phyloP scores from a whole-genome alignment of 768 basidiomycete species.

The Macrocybe gigantea region DNA sequence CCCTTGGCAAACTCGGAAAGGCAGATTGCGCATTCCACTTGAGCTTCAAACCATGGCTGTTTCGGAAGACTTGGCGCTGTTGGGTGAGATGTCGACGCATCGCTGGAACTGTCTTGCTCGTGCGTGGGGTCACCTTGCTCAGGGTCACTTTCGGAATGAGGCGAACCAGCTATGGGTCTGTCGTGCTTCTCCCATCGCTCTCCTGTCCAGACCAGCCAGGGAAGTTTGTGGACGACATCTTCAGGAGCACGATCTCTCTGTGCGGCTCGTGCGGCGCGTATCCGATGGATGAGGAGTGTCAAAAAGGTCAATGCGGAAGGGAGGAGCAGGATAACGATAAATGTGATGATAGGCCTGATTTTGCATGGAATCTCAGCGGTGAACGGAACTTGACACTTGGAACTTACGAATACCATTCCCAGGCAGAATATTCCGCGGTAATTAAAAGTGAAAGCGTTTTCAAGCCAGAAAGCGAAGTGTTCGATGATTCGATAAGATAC shows the following conservation, averaged over 20 bases:
- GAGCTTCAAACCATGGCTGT: conserved; percentile 74
- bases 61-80: conserved; percentile 16
- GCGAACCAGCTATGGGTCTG: conserved; percentile 20
- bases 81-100: conserved; percentile 37
- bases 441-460: conserved; percentile 72
- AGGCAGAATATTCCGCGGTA: conserved; percentile 73
- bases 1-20: conserved; percentile 81
- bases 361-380: conserved; percentile 7
- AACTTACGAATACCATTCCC: conserved; percentile 91
- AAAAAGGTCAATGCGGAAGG: conserved; percentile 86
- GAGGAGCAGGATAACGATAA: conserved; percentile 82
- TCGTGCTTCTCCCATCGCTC: conserved; percentile 74
- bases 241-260: conserved; percentile 82
- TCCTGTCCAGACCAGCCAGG: conserved; percentile 82
- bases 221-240: conserved; percentile 69
- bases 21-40: conserved; percentile 91
- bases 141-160: conserved; percentile 16
- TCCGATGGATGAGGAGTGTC: conserved; percentile 84
- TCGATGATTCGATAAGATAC: conserved; percentile 65
- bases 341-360: conserved; percentile 75
- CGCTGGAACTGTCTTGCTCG: conserved; percentile 12
- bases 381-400: conserved; percentile 3
- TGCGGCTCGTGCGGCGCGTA: conserved; percentile 78
- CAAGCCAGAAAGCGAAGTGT: conserved; percentile 74
- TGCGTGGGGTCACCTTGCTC: conserved; percentile 17